These are phyloP conservation scores for Zymoseptoria passerinii DNA, from an alignment of 2,329 filamentous ascomycete species.

Conservation along the genomic window DNA sequence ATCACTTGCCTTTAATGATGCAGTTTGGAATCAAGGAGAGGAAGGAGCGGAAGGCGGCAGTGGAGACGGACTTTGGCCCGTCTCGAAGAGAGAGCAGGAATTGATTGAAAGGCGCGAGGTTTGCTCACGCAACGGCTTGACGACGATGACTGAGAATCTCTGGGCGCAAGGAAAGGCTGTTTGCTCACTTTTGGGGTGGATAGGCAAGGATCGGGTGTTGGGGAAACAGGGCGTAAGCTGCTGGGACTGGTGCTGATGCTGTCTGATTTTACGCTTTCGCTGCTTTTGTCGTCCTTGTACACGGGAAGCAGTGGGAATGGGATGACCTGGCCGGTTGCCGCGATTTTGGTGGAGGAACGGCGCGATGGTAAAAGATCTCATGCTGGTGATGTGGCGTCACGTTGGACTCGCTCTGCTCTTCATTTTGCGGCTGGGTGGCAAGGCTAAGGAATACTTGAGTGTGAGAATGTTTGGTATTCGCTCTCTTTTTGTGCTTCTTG, in stretches of 20 bases:
- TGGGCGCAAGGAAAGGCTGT: background rate
- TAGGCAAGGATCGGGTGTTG: background rate
- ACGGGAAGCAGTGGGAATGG: background rate
- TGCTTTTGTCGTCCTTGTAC: background rate
- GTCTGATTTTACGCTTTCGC: background rate
- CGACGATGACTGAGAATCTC: background rate
- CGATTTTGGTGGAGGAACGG: background rate
- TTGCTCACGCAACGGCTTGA: background rate
- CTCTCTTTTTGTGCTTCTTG: background rate
- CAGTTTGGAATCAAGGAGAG: slow-evolving; percentile 83
- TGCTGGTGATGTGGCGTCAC: background rate
- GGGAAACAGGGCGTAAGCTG: background rate
- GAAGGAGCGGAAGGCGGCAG: slow-evolving; percentile 51
- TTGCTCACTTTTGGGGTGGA: background rate
- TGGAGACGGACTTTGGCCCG: slow-evolving; percentile 30
- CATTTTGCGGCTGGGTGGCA: background rate
- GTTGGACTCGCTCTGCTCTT: background rate
- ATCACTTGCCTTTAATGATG: slow-evolving; percentile 82
- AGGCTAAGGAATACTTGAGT: background rate
- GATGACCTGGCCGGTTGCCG: background rate
- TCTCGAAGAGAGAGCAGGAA: slow-evolving; percentile 14
- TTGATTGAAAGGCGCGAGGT: slow-evolving; percentile 3
- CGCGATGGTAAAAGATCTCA: background rate
- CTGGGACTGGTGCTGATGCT: background rate
- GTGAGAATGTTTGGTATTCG: background rate